A percentile compares a stretch with the other conserved stretches of the same genome.
Conservation (phyloP, 177 flowering plant genomes). For the Vitis hybrid region DNA sequence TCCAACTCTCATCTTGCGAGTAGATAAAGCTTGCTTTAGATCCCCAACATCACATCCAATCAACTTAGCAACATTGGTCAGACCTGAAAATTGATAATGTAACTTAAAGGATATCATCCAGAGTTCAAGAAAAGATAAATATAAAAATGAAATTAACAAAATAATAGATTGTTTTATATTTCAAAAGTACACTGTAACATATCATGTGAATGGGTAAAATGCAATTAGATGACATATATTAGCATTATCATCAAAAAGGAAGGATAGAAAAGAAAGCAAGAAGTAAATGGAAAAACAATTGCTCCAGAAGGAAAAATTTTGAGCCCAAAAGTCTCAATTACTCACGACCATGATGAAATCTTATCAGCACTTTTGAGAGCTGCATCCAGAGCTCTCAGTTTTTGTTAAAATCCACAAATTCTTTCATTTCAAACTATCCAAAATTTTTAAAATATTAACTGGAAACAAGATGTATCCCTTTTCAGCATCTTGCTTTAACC, state of each 20-base stretch:
- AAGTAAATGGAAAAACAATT: no score
- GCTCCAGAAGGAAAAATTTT: no score
- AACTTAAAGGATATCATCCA: not conserved
- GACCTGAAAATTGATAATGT: conserved; percentile 37
- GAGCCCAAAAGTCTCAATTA: no score
- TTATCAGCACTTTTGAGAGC: no score
- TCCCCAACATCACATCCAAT: conserved; percentile 66
- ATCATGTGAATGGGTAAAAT: not conserved
- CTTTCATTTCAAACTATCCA: no score
- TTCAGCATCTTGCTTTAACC: no score
- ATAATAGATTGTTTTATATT: not conserved
- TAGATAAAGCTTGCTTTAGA: conserved; percentile 75
- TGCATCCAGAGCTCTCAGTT: no score
- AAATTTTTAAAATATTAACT: no score
- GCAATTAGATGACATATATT: not conserved
- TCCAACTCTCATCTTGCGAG: conserved; percentile 92
- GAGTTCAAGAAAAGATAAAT: not conserved
- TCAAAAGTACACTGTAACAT: not conserved
- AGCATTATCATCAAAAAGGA: not conserved
- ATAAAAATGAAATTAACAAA: not conserved
- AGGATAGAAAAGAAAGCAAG: no score
- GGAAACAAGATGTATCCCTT: no score
- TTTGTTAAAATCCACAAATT: no score
- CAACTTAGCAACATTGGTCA: conserved; percentile 63
- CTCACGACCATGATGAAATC: no score